Evolutionary conservation across 1,284 basidiomycete genomes (phyloP).

Genomic region (Coriolopsis trogii): DNA sequence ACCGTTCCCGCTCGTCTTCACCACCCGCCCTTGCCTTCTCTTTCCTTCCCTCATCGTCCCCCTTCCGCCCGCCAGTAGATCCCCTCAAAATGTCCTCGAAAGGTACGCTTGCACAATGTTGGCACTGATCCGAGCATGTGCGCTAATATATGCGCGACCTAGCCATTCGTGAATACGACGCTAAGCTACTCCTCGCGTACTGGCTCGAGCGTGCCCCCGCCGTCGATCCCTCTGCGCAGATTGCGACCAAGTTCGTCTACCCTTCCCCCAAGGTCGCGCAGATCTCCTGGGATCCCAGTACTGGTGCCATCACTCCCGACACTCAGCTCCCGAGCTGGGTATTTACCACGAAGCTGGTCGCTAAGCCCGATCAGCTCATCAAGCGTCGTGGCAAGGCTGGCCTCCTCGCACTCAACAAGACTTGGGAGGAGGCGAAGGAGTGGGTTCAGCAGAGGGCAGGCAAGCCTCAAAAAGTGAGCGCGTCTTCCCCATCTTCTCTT

Average conservation of each 20-base stretch:
- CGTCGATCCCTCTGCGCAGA: slow-evolving; percentile 50
- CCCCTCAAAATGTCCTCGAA: slow-evolving; percentile 38
- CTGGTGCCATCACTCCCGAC: slow-evolving; percentile 82
- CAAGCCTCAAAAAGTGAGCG: slow-evolving; percentile 84
- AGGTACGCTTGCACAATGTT: slow-evolving; percentile 31
- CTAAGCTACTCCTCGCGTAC: slow-evolving; percentile 92
- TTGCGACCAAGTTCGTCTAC: slow-evolving; percentile 66
- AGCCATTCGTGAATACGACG: slow-evolving; percentile 95
- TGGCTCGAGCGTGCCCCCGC: slow-evolving; percentile 89
- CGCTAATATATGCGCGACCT: slow-evolving; percentile 3
- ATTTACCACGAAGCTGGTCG: slow-evolving; percentile 86
- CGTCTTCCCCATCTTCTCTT: slow-evolving; percentile 12
- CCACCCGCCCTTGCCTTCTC: slow-evolving; percentile 10
- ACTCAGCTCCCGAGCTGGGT: slow-evolving; percentile 84
- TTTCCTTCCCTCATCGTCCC: slow-evolving; percentile 4
- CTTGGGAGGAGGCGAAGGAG: slow-evolving; percentile 81
- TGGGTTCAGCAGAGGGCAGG: slow-evolving; percentile 94
- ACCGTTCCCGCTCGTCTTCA: slow-evolving; percentile 5
- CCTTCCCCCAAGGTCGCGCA: slow-evolving; percentile 78
- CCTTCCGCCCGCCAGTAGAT: slow-evolving; percentile 2
- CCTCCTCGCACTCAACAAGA: slow-evolving; percentile 92
- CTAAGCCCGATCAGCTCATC: slow-evolving; percentile 98
- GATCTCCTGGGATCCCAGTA: slow-evolving; percentile 85
- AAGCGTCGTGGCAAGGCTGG: slow-evolving; percentile 99
- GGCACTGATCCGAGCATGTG: too few relatives aligned